Conservation (phyloP, 2,329 filamentous ascomycete genomes). For the Zymoseptoria brevis region DNA sequence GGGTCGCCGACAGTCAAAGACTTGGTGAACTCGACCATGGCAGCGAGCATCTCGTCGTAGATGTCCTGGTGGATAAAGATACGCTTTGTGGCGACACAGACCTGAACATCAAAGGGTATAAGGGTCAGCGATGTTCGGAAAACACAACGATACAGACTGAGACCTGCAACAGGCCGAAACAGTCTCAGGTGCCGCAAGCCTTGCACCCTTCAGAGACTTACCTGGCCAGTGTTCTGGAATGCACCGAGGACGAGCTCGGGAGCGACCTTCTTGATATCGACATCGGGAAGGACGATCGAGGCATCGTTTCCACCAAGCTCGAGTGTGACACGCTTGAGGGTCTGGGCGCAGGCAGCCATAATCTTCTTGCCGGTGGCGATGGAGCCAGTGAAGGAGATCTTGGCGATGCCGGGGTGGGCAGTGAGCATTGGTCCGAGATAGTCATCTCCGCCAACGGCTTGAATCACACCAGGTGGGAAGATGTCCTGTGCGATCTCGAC, state of each 20-base stretch:
- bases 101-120: too few species aligned
- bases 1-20: slow-evolving; percentile 37
- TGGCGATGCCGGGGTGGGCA: slow-evolving; percentile 51
- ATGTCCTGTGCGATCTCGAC: slow-evolving; percentile 50
- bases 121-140: too few species aligned
- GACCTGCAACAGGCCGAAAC: too few species aligned
- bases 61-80: slow-evolving; percentile 52
- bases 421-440: slow-evolving; percentile 53
- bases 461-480: slow-evolving; percentile 57
- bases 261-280: slow-evolving; percentile 46
- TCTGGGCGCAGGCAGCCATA: slow-evolving; percentile 48
- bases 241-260: slow-evolving; percentile 44
- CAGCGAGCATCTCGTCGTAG: slow-evolving; percentile 42
- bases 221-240: slow-evolving; percentile 53
- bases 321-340: slow-evolving; percentile 53
- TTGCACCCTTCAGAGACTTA: too few species aligned
- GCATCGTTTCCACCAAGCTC: slow-evolving; percentile 57
- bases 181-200: too few species aligned
- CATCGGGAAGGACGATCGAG: slow-evolving; percentile 51
- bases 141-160: too few species aligned
- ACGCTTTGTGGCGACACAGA: slow-evolving; percentile 47
- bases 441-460: slow-evolving; percentile 54
- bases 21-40: slow-evolving; percentile 40
- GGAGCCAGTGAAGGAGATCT: slow-evolving; percentile 58
- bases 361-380: slow-evolving; percentile 54